A percentile compares a stretch with the other conserved stretches of the same genome.
Conservation (phyloP, 2,329 filamentous ascomycete species). For the Curvularia spicifera region DNA sequence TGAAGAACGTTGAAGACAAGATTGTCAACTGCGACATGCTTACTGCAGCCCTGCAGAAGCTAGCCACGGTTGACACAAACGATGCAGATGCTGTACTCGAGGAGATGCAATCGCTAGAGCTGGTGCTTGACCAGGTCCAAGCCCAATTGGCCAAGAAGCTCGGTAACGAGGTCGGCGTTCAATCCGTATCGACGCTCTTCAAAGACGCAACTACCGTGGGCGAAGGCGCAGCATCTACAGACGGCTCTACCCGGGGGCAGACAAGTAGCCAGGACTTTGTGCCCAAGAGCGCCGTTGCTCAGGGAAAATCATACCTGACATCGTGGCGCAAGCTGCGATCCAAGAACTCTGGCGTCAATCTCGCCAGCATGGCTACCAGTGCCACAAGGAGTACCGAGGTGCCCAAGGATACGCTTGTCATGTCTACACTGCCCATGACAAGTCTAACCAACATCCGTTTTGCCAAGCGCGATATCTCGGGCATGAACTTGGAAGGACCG, state of each 20-base stretch:
- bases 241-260: slow-evolving; percentile 34
- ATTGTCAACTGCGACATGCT: slow-evolving; percentile 88
- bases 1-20: slow-evolving; percentile 92
- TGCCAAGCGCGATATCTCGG: slow-evolving; percentile 72
- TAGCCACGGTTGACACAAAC: slow-evolving; percentile 82
- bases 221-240: slow-evolving; percentile 34
- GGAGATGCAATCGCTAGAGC: slow-evolving; percentile 90
- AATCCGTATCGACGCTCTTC: slow-evolving; percentile 75
- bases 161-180: slow-evolving; percentile 89
- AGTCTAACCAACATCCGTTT: slow-evolving; percentile 77
- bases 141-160: slow-evolving; percentile 77
- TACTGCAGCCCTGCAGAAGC: slow-evolving; percentile 84
- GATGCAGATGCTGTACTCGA: slow-evolving; percentile 92
- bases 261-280: slow-evolving; percentile 42
- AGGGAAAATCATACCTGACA: slow-evolving; percentile 75
- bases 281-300: slow-evolving; percentile 44
- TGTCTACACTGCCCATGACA: slow-evolving; percentile 64
- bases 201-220: slow-evolving; percentile 65
- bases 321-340: slow-evolving; percentile 90
- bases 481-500: slow-evolving; percentile 77
- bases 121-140: slow-evolving; percentile 85
- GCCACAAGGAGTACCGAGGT: slow-evolving; percentile 28
- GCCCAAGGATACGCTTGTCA: slow-evolving; percentile 65
- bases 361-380: slow-evolving; percentile 54
- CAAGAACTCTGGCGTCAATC: slow-evolving; percentile 75